A percentile compares a stretch with the other conserved stretches of the same genome.
Evolutionary conservation across 257 asterid species (phyloP).

Genomic region (Capsicum chinense): DNA sequence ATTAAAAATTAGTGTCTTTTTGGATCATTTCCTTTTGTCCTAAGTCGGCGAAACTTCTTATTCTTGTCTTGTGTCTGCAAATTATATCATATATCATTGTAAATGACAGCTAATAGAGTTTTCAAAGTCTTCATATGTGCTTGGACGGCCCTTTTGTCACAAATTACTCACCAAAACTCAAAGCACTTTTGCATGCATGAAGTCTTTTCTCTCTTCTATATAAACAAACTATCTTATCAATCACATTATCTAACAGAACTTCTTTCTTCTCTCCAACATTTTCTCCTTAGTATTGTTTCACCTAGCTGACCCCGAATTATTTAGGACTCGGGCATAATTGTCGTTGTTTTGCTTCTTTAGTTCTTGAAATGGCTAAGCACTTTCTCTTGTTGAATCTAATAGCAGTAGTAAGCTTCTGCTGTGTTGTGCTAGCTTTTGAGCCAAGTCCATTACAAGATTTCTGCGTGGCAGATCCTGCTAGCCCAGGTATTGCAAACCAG

Average conservation of each 20-base stretch:
- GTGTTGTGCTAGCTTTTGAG: constrained; percentile 13
- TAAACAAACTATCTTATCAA: neutral
- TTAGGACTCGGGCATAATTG: too few relatives aligned
- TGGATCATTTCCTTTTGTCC: too few relatives aligned
- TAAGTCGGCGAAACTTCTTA: neutral
- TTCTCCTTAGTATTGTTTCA: neutral
- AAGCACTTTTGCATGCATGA: neutral
- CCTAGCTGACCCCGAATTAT: neutral
- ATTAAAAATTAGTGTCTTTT: too few relatives aligned
- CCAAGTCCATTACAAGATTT: constrained; percentile 10
- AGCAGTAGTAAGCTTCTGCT: neutral
- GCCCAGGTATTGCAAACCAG: neutral
- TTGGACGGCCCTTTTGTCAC: neutral
- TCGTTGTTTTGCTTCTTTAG: neutral
- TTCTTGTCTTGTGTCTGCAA: constrained; percentile 10
- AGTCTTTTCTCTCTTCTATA: neutral
- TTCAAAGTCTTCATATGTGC: neutral
- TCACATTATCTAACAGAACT: neutral
- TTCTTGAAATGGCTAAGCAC: constrained; percentile 26
- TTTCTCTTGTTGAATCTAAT: neutral
- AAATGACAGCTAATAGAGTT: constrained; percentile 14
- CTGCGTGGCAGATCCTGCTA: neutral
- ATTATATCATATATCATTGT: neutral
- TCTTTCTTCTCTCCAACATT: neutral
- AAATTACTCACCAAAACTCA: neutral